Percentiles rank a stretch among this genome's conserved stretches.
Evolutionary conservation across 352 stramenopile genomes (phyloP).

Genomic region (Pythium phragmiticola): DNA sequence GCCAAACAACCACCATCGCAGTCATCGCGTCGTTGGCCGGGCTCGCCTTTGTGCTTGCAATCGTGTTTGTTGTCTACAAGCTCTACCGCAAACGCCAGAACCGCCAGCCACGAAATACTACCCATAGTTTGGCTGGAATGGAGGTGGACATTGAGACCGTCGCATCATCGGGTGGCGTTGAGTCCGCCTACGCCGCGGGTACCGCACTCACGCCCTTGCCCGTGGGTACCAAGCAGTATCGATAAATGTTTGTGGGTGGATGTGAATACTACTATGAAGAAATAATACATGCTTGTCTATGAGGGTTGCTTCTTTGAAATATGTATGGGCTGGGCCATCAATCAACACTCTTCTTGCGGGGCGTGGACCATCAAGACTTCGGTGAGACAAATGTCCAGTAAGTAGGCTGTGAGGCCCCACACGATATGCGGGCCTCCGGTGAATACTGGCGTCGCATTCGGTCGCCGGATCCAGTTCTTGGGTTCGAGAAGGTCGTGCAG

Average conservation of each 20-base stretch:
- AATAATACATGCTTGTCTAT: too few relatives aligned
- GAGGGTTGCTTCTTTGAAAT: slow-evolving; percentile 10
- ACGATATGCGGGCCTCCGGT: slow-evolving; percentile 94
- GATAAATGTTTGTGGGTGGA: too few relatives aligned
- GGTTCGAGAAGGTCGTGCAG: slow-evolving; percentile 85
- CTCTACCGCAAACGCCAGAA: slow-evolving; percentile 11
- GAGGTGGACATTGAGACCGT: slow-evolving; percentile 23
- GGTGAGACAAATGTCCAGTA: slow-evolving; percentile 88
- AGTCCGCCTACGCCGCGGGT: background rate
- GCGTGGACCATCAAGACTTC: slow-evolving; percentile 56
- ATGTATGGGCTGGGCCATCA: background rate
- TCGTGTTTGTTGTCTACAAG: slow-evolving; percentile 9
- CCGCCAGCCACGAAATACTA: background rate
- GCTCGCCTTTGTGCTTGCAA: slow-evolving; percentile 4
- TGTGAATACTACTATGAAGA: too few relatives aligned
- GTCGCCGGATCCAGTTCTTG: slow-evolving; percentile 75
- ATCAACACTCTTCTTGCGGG: background rate
- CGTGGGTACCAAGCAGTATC: background rate
- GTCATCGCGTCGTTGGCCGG: slow-evolving; percentile 13
- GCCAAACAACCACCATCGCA: slow-evolving; percentile 3
- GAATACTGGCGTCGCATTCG: slow-evolving; percentile 91
- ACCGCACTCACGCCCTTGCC: slow-evolving; percentile 9
- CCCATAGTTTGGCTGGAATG: slow-evolving; percentile 4
- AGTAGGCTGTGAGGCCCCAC: slow-evolving; percentile 96
- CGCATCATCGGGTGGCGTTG: slow-evolving; percentile 3